phyloP scores from a whole-genome alignment of 306 rosid genomes.

The Dryas alaskensis region DNA sequence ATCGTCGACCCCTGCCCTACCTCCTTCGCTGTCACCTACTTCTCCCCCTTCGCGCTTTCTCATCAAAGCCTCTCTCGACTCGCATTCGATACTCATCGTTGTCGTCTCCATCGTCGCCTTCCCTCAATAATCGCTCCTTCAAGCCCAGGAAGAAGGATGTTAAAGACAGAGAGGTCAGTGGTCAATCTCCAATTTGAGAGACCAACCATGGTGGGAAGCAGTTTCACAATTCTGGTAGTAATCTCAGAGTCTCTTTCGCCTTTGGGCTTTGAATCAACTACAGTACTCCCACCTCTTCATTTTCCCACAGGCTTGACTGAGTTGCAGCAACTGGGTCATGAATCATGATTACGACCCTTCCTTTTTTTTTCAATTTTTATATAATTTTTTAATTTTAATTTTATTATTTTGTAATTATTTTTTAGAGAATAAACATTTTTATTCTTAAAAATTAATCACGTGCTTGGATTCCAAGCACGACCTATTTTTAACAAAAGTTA shows the following conservation, averaged over 20 bases:
- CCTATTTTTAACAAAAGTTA: too few relatives aligned
- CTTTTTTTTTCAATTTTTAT: too few relatives aligned
- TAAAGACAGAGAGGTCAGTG: constrained; percentile 35
- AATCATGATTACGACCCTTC: constrained; percentile 27
- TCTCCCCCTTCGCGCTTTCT: constrained; percentile 50
- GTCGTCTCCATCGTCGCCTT: constrained; percentile 54
- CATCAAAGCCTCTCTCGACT: constrained; percentile 51
- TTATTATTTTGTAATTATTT: too few relatives aligned
- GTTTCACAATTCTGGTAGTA: constrained; percentile 41
- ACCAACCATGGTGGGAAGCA: constrained; percentile 25
- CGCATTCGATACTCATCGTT: constrained; percentile 47
- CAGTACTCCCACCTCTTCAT: constrained; percentile 42
- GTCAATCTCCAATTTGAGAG: constrained; percentile 22
- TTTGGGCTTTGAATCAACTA: constrained; percentile 38
- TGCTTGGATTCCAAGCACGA: too few relatives aligned
- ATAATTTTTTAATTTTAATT: too few relatives aligned
- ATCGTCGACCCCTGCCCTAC: too few relatives aligned
- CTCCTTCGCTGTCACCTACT: too few relatives aligned
- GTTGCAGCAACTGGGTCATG: constrained; percentile 12
- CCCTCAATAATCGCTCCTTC: constrained; percentile 33
- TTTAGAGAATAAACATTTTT: too few relatives aligned
- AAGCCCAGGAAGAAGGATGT: constrained; percentile 37
- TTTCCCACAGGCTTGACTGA: constrained; percentile 45
- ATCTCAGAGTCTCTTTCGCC: constrained; percentile 48
- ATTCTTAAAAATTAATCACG: too few relatives aligned